phyloP scores from a whole-genome alignment of 768 basidiomycete genomes.

The Lactarius sanguifluus region DNA sequence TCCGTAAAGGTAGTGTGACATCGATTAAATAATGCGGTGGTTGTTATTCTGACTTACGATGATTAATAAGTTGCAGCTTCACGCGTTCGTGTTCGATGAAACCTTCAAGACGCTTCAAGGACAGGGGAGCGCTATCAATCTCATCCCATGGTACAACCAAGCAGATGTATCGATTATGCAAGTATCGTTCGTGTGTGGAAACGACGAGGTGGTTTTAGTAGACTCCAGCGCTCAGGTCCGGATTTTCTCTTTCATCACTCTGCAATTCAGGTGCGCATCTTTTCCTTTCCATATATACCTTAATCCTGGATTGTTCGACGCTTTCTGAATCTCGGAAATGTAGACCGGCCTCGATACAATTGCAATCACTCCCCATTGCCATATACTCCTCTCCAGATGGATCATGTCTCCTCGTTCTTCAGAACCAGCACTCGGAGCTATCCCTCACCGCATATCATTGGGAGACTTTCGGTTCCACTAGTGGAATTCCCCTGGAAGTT shows the following conservation, averaged over 20 bases:
- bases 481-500: conserved; percentile 43
- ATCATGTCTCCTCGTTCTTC: conserved; percentile 46
- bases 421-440: conserved; percentile 14
- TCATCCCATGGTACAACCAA: conserved; percentile 44
- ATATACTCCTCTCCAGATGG: conserved; percentile 53
- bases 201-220: conserved; percentile 52
- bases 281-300: too few species aligned
- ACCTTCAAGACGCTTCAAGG: conserved; percentile 26
- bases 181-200: conserved; percentile 48
- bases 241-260: conserved; percentile 39
- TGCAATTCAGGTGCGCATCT: conserved; percentile 51
- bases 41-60: background rate
- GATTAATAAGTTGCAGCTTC: conserved; percentile 35
- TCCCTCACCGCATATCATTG: conserved; percentile 1
- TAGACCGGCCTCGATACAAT: conserved; percentile 47
- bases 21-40: background rate
- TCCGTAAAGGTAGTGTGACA: conserved; percentile 40
- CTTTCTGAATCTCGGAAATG: background rate
- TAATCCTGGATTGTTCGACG: background rate
- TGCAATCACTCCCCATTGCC: conserved; percentile 37
- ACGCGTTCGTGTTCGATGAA: conserved; percentile 40
- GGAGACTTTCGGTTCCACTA: conserved; percentile 12
- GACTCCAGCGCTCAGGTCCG: conserved; percentile 39
- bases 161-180: conserved; percentile 34
- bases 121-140: conserved; percentile 39